phyloP scores from a whole-genome alignment of 2,329 filamentous ascomycete genomes.

The Aureobasidium sp. region DNA sequence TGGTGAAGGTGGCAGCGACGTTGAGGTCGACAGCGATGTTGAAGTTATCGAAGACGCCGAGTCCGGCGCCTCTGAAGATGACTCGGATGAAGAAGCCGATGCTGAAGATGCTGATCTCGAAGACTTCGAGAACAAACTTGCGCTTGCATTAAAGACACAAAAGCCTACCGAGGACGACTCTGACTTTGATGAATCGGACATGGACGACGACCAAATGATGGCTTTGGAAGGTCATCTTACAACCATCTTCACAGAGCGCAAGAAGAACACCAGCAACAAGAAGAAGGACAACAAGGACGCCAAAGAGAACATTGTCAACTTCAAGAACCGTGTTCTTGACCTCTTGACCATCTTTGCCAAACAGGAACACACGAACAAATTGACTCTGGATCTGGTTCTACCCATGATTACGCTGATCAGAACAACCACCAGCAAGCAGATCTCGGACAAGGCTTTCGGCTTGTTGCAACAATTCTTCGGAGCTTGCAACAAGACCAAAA shows the following conservation, averaged over 20 bases:
- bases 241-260: constrained; percentile 74
- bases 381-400: constrained; percentile 61
- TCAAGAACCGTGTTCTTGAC: constrained; percentile 90
- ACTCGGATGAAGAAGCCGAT: constrained; percentile 22
- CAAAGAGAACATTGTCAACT: constrained; percentile 80
- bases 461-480: constrained; percentile 66
- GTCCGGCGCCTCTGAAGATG: constrained; percentile 15
- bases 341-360: constrained; percentile 78
- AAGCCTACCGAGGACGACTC: constrained; percentile 49
- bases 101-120: constrained; percentile 45
- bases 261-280: constrained; percentile 53
- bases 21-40: constrained; percentile 20
- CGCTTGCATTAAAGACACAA: constrained; percentile 62
- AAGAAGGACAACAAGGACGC: constrained; percentile 83
- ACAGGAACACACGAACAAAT: constrained; percentile 58
- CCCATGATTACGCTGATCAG: constrained; percentile 70
- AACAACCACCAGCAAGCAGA: constrained; percentile 65
- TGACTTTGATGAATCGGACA: constrained; percentile 59
- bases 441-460: constrained; percentile 63
- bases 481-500: constrained; percentile 44
- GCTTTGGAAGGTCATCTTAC: constrained; percentile 73
- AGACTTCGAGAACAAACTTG: constrained; percentile 67
- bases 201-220: constrained; percentile 96
- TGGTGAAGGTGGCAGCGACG: constrained; percentile 20
- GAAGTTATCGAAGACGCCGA: constrained; percentile 21